Base-by-base conservation (phyloP, 805 yeast species). In the Hemisphaericaspora nanyangensis region DNA sequence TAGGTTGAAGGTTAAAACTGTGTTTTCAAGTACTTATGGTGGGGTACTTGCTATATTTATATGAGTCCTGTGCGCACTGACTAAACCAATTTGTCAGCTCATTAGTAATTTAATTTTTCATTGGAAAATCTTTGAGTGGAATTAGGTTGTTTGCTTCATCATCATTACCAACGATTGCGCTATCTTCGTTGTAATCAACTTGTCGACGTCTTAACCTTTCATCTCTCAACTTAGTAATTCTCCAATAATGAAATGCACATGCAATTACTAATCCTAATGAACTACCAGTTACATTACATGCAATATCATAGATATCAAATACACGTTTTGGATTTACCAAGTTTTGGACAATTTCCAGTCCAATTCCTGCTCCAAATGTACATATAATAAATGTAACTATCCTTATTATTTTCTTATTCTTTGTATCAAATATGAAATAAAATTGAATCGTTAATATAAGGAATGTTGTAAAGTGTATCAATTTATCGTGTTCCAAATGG, bases 261-360 rank as follows among this genome's bases (percentile, higher is more conserved):
- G 35, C 20, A n/a, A 35, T 17, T 6, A 19, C 43, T 15, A 67
- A 39, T 8, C 63, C 70, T 7, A 50, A 17, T 4, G 50, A 31
- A 41, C 65, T 58, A 3, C 73, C 74, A 6, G 35, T 42, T 5
- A 65, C 36, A 40, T 68, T 68, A 43, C 38, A 50, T 10, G 44
- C 34, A 15, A 79, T 78, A 49, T 79, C 85, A 34, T 46, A 34
- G 2, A 51, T 34, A 44, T 79, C 85, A 54, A 77, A 79, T 0
- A 58, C 56, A 37, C 85, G 50, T 3, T 44, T 49, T 1, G 79
- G 72, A 28, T 75, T 67, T 3, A 77, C 56, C 13, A 61, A 6
- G 13, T 67, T 66, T 46, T 79, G 85, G 1, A 68, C 39, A 34
- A 70, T 58, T 49, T 79, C 85, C 57, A 79, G 79, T 2, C 63